Conservation (phyloP, 306 rosid genomes). For the Rosa persica region DNA sequence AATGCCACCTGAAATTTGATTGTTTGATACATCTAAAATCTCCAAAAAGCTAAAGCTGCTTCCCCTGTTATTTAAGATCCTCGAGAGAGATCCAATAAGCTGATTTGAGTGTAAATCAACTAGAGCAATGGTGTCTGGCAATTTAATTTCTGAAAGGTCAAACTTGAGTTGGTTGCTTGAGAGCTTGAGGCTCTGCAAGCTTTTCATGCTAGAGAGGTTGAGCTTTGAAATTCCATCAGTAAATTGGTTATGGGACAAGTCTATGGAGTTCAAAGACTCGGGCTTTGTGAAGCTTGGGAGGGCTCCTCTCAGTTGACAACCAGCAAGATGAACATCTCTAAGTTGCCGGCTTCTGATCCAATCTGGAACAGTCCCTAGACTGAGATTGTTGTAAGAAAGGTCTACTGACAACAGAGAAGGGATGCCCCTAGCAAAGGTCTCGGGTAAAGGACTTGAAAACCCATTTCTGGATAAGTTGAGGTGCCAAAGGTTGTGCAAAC, state of each 20-base stretch:
- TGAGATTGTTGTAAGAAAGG: slow-evolving; percentile 79
- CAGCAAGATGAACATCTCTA: slow-evolving; percentile 69
- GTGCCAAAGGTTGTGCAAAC: slow-evolving; percentile 78
- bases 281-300: slow-evolving; percentile 67
- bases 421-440: slow-evolving; percentile 46
- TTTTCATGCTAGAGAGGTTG: slow-evolving; percentile 58
- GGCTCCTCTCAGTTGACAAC: slow-evolving; percentile 70
- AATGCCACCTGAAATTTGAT: slow-evolving; percentile 66
- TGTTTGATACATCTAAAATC: slow-evolving; percentile 70
- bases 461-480: slow-evolving; percentile 79
- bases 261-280: slow-evolving; percentile 69
- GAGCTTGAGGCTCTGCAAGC: slow-evolving; percentile 69
- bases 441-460: slow-evolving; percentile 65
- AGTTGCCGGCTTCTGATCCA: slow-evolving; percentile 81
- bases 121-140: slow-evolving; percentile 52
- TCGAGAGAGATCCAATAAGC: slow-evolving; percentile 63
- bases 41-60: slow-evolving; percentile 67
- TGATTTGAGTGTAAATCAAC: slow-evolving; percentile 72
- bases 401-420: slow-evolving; percentile 89
- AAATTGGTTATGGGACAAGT: slow-evolving; percentile 73
- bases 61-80: slow-evolving; percentile 49
- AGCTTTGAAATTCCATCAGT: slow-evolving; percentile 55
- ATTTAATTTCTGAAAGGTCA: slow-evolving; percentile 56
- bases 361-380: slow-evolving; percentile 71
- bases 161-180: slow-evolving; percentile 75